phyloP scores from a whole-genome alignment of 2,329 filamentous ascomycete species.

The Botrytis fragariae region DNA sequence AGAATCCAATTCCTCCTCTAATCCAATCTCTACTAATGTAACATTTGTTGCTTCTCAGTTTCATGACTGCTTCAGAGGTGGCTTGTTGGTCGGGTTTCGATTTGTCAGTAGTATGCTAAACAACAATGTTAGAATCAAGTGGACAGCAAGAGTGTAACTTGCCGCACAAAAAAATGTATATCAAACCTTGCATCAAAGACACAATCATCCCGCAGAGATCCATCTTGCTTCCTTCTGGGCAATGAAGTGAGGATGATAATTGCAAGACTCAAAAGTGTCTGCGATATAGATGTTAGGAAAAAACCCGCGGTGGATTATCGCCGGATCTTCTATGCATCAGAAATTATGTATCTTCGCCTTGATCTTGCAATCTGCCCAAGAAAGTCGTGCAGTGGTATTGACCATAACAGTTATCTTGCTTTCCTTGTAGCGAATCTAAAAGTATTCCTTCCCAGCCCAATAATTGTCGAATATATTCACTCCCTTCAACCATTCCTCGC shows the following conservation, averaged over 20 bases:
- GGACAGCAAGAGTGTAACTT: not conserved
- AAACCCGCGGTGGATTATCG: not conserved
- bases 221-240: not conserved
- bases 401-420: not conserved
- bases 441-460: not conserved
- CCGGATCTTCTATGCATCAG: not conserved
- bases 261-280: not conserved
- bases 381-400: not conserved
- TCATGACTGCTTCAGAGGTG: not conserved
- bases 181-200: not conserved
- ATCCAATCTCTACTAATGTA: not conserved
- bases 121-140: not conserved
- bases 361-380: not conserved
- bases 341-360: not conserved
- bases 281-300: too few relatives aligned
- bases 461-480: not conserved
- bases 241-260: not conserved
- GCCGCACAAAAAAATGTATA: not conserved
- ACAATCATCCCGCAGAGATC: too few relatives aligned
- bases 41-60: not conserved
- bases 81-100: not conserved
- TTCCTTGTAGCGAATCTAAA: not conserved
- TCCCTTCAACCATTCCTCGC: not conserved
- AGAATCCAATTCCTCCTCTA: not conserved
- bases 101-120: not conserved